phyloP scores from a whole-genome alignment of 371 early-diverging fungal genomes.

The Blakeslea trispora region DNA sequence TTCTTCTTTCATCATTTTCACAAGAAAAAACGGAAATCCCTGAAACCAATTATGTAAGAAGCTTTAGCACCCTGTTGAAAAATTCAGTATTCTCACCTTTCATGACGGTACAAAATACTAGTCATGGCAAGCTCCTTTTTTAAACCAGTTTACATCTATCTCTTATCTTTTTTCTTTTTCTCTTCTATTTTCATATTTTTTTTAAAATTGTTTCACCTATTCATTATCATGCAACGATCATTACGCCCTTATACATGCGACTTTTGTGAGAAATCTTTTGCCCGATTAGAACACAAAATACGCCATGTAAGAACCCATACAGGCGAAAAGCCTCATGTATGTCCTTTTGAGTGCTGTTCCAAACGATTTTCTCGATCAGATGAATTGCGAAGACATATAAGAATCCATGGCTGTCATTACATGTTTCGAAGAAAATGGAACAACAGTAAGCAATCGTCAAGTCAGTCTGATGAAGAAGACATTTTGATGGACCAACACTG shows the following conservation, averaged over 20 bases:
- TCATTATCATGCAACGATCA: background rate
- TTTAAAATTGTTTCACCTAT: too few species aligned
- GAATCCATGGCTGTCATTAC: constrained; percentile 55
- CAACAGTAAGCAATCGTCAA: constrained; percentile 27
- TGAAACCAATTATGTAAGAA: too few species aligned
- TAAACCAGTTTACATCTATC: background rate
- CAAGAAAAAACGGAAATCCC: too few species aligned
- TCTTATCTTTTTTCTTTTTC: background rate
- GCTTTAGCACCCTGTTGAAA: too few species aligned
- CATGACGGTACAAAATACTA: too few species aligned
- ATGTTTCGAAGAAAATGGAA: constrained; percentile 19
- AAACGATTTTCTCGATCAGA: constrained; percentile 87
- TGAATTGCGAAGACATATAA: constrained; percentile 79
- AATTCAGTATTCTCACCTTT: too few species aligned
- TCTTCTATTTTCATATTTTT: background rate
- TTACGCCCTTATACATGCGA: constrained; percentile 70
- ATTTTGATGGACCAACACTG: constrained; percentile 45
- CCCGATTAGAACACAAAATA: constrained; percentile 75
- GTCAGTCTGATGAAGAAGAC: constrained; percentile 28
- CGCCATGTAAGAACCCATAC: constrained; percentile 90
- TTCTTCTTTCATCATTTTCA: too few species aligned
- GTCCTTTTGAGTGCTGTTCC: constrained; percentile 69
- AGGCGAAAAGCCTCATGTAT: constrained; percentile 84
- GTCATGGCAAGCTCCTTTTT: too few species aligned
- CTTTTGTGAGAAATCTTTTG: constrained; percentile 75